Evolutionary conservation across 2,329 filamentous ascomycete species (phyloP), one percentile per base, ranked within the genome.

Genomic region (Colletotrichum kahawae): DNA sequence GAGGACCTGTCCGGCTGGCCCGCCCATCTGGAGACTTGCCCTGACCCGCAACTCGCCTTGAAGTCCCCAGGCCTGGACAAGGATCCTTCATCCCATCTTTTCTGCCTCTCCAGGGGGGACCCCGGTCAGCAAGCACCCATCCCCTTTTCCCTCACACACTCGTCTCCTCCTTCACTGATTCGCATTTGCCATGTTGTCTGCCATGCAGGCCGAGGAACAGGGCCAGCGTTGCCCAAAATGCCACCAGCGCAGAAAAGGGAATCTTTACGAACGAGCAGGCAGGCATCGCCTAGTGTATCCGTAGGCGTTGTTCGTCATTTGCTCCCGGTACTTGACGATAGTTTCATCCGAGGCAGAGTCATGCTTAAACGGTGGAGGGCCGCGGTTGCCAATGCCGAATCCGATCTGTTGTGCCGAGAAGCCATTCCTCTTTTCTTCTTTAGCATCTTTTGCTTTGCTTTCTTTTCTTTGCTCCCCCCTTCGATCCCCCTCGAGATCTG

Each of bases 231-330:
- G 57, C 59, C 59, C 29, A 31, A 48, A 59, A 54, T 54, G 69
- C 67, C 64, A 54, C 73, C 63, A 73, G 34, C 64, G 56, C 73
- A 67, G 36, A 75, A 75, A 33, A 51, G 73, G 73, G 18, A 75
- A 75, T 73, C 57, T 65, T 75, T 75, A 75, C 73, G 73, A 75
- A 68, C 33, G 43, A 56, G 34, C 43, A 51, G 29, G 29, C 68
- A 67, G 69, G 62, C 60, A 43, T 67, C 34, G 63, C 57, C 69
- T 21, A 33, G 57, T 31, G 18, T 48, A n/a, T 48, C 18, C 38
- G 18, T 33, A 68, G 34, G 43, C 57, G n/a, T 33, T 59, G 34
- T 51, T 38, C 57, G 48, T 36, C 57, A 64, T 73, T 27, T 54
- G 69, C 43, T 24, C 48, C 69, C 29, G 63, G 56, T 73, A 68